Evolutionary conservation across 805 yeast species (phyloP), one percentile per base, ranked within the genome.

Genomic region (Zygosaccharomyces lentus): DNA sequence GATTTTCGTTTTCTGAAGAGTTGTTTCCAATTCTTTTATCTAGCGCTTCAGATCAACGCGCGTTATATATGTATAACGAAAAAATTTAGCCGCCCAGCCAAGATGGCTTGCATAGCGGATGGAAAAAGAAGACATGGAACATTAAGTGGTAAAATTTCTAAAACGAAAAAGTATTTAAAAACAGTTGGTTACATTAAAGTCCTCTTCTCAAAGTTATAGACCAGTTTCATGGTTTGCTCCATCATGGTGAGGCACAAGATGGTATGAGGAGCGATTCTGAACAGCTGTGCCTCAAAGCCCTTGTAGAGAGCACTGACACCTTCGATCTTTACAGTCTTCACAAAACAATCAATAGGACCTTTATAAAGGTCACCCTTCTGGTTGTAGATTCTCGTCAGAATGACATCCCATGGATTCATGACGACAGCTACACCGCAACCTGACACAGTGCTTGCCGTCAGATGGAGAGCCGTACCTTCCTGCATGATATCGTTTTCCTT

Each of bases 371-470:
- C 76, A 40, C 96, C 96, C 67, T 83, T 86, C 66, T 93, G 98
- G 68, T 93, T 93, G 69, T 91, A 93, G 65, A 93, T 84, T 71
- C 99, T 80, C 1, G 99, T 93, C 68, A 93, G 73, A 43, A 93
- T 77, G 37, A 93, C 98, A 67, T 93, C 99, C 80, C 96, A 89
- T 12, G 99, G 98, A 65, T 90, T 93, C 97, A 93, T 91, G 26
- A 87, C 96, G 16, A 90, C 73, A 42, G 95, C 90, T 26, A 93
- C 98, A 56, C 96, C 96, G 34, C 89, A 64, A 37, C 99, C 99
- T 6, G 96, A 82, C 52, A 76, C 69, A 1, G 90, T 80, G 35
- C 89, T 79, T 1, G 96, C 79, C 9, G 76, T 59, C 51, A 91
- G 73, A 64, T 89, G 96, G 49, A 86, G 69, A 2, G 74, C 72